These are phyloP conservation scores for Pythium periplocum DNA, from an alignment of 352 stramenopile species.

Conservation along the genomic window DNA sequence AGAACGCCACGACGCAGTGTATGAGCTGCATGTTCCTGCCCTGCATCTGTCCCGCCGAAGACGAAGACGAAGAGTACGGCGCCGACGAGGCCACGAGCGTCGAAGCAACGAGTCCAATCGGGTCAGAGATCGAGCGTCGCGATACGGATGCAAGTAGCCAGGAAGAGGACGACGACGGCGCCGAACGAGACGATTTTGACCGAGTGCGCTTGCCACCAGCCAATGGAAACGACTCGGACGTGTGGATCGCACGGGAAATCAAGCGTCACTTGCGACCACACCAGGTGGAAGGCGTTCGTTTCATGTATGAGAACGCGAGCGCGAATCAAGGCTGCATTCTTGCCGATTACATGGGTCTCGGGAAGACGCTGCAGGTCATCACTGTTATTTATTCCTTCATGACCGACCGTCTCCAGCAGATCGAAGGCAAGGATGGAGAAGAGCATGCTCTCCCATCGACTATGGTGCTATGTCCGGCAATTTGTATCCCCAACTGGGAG, in stretches of 20 bases:
- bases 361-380: constrained; percentile 87
- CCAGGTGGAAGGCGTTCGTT: constrained; percentile 66
- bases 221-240: constrained; percentile 11
- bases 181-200: constrained; percentile 39
- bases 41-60: constrained; percentile 67
- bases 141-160: constrained; percentile 1
- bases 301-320: constrained; percentile 53
- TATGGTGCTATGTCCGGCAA: constrained; percentile 94
- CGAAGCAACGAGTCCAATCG: constrained; percentile 29
- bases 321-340: constrained; percentile 74
- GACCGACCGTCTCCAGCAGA: constrained; percentile 36
- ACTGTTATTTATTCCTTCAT: constrained; percentile 81
- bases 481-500: constrained; percentile 96
- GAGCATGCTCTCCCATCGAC: constrained; percentile 23
- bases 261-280: constrained; percentile 75
- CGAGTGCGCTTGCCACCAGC: constrained; percentile 37
- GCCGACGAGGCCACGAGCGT: constrained; percentile 43
- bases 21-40: constrained; percentile 72
- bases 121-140: constrained; percentile 10
- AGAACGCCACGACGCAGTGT: constrained; percentile 53
- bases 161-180: constrained; percentile 24
- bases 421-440: neutral
- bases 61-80: constrained; percentile 20
- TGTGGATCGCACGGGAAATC: constrained; percentile 75
- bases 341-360: constrained; percentile 88